Percentiles rank a stretch among this genome's conserved stretches.
Conservation (phyloP, 768 basidiomycete species). For the Mycena vitilis region DNA sequence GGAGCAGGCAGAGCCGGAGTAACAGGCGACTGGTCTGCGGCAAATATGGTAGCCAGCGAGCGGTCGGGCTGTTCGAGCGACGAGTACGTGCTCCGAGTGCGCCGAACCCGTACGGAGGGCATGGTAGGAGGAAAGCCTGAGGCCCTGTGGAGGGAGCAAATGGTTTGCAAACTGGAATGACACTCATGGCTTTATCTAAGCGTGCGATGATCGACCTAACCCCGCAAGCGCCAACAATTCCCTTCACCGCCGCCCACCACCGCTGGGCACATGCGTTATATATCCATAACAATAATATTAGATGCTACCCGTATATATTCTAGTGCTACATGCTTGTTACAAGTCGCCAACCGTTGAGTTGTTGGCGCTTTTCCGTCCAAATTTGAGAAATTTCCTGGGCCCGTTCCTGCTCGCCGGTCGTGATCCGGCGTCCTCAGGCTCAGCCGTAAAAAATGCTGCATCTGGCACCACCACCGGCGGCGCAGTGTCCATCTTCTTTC, state of each 20-base stretch:
- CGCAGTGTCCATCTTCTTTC: conserved; percentile 27
- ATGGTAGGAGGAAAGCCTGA: conserved; percentile 8
- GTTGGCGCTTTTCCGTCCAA: conserved; percentile 32
- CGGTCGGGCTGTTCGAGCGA: conserved; percentile 7
- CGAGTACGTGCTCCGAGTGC: conserved; percentile 15
- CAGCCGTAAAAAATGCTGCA: conserved; percentile 25
- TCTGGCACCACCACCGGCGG: conserved; percentile 23
- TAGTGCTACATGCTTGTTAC: conserved; percentile 30
- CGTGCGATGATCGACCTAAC: background rate
- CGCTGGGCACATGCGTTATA: background rate
- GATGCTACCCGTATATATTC: background rate
- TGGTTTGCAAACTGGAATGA: background rate
- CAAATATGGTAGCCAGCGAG: conserved; percentile 26
- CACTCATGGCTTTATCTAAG: conserved; percentile 1
- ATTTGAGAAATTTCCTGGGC: conserved; percentile 41
- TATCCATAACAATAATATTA: conserved; percentile 11
- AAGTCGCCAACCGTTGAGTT: conserved; percentile 17
- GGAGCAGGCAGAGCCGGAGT: conserved; percentile 17
- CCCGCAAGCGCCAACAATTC: background rate
- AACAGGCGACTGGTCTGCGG: conserved; percentile 13
- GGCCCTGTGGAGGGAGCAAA: background rate
- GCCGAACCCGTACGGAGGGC: conserved; percentile 34
- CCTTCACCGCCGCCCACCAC: background rate
- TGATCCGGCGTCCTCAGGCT: conserved; percentile 28
- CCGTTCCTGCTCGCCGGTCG: conserved; percentile 43